phyloP scores from a whole-genome alignment of 2,329 filamentous ascomycete species.

The Calonectria hawksworthii region DNA sequence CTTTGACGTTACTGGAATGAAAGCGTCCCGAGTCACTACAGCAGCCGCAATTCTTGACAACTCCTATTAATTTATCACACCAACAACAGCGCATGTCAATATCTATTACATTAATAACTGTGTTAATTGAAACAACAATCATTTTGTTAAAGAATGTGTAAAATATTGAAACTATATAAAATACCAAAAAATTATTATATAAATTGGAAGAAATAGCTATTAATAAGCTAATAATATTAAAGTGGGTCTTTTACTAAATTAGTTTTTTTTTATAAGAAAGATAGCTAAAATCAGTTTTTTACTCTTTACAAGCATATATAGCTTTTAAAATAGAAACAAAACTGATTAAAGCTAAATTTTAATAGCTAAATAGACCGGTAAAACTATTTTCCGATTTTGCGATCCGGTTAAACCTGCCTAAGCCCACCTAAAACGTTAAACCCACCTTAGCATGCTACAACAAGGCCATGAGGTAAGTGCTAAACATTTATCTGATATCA shows the following conservation, averaged over 20 bases:
- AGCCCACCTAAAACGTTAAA: slow-evolving; percentile 14
- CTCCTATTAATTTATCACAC: background rate
- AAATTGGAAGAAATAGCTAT: background rate
- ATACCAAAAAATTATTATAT: background rate
- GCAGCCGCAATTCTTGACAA: background rate
- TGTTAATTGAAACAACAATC: background rate
- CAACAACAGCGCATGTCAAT: background rate
- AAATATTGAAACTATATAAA: background rate
- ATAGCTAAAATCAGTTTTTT: background rate
- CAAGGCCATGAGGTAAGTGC: slow-evolving; percentile 41
- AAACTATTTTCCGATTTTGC: slow-evolving; percentile 28
- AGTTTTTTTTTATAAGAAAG: background rate
- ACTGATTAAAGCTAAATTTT: background rate
- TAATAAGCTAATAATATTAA: background rate
- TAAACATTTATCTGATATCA: slow-evolving; percentile 11
- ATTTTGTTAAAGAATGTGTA: background rate
- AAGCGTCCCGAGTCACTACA: background rate
- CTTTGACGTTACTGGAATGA: background rate
- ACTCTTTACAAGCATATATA: background rate
- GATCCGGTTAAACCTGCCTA: slow-evolving; percentile 5
- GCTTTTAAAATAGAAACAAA: background rate
- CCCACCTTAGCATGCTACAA: slow-evolving; percentile 29
- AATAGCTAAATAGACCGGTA: background rate
- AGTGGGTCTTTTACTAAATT: background rate
- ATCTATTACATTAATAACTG: background rate